A percentile compares a stretch with the other conserved stretches of the same genome.
phyloP scores from a whole-genome alignment of 352 stramenopile genomes.

The Pythium rishiriense region DNA sequence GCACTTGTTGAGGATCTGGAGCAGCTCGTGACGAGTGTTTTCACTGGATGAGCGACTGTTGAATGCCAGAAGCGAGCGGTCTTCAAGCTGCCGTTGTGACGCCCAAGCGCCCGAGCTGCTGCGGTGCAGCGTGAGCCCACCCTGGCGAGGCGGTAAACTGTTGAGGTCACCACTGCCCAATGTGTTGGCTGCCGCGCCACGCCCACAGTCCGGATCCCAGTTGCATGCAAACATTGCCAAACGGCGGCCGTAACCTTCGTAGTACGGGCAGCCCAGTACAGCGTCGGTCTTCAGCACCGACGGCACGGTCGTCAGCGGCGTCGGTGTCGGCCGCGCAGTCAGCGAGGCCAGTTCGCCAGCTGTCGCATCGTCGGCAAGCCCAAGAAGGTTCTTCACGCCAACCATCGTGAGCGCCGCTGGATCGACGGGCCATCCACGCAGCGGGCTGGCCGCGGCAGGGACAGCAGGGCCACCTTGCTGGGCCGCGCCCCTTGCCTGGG shows the following conservation, averaged over 20 bases:
- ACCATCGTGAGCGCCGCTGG: conserved; percentile 55
- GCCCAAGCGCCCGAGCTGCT: conserved; percentile 71
- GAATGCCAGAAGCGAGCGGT: conserved; percentile 32
- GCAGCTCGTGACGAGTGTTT: conserved; percentile 53
- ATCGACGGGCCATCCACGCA: conserved; percentile 76
- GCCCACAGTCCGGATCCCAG: conserved; percentile 78
- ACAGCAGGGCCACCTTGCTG: conserved; percentile 23
- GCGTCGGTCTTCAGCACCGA: conserved; percentile 64
- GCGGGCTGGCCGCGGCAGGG: conserved; percentile 31
- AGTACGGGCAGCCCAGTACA: conserved; percentile 68
- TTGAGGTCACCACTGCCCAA: background rate
- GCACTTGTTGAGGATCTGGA: conserved; percentile 58
- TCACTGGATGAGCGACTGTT: conserved; percentile 54
- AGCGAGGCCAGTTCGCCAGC: conserved; percentile 11
- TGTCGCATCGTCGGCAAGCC: conserved; percentile 23
- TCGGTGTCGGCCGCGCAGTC: background rate
- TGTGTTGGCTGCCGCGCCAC: conserved; percentile 18
- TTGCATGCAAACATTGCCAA: conserved; percentile 77
- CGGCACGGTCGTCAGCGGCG: conserved; percentile 27
- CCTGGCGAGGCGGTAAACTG: conserved; percentile 19
- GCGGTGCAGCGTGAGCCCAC: conserved; percentile 39
- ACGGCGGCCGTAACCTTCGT: conserved; percentile 69
- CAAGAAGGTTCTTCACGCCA: conserved; percentile 71
- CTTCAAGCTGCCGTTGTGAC: conserved; percentile 61
- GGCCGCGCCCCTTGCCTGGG: conserved; percentile 44